Percentiles rank a stretch among this genome's conserved stretches.
Evolutionary conservation across 495 filamentous ascomycete genomes (phyloP).

Genomic region (Haplographium delicatum): DNA sequence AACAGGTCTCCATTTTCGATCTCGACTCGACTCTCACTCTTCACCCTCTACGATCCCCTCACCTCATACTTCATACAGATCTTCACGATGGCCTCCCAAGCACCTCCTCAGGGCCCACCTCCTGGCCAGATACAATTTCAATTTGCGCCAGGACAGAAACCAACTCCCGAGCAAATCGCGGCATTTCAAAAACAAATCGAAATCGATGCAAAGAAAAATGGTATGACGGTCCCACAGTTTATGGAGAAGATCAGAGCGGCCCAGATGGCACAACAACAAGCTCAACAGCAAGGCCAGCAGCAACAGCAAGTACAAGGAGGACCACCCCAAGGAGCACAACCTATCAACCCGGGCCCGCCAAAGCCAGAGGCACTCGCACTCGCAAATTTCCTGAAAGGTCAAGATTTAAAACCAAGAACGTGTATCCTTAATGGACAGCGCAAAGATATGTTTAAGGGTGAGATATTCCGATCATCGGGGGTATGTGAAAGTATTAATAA

Average conservation of each 20-base stretch:
- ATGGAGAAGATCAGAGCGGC: conserved; percentile 58
- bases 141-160: conserved; percentile 49
- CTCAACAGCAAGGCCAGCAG: conserved; percentile 58
- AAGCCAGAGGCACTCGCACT: conserved; percentile 85
- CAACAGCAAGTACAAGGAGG: conserved; percentile 40
- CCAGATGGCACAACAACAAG: conserved; percentile 32
- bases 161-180: conserved; percentile 79
- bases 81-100: conserved; percentile 19
- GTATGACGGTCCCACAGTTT: conserved; percentile 71
- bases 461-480: background rate
- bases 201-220: conserved; percentile 65
- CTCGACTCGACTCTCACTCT: background rate
- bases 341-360: conserved; percentile 66
- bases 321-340: conserved; percentile 38
- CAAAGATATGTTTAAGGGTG: conserved; percentile 97
- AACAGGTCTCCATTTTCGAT: background rate
- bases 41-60: background rate
- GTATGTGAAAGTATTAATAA: background rate
- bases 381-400: conserved; percentile 79
- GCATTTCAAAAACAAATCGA: conserved; percentile 81
- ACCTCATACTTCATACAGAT: background rate
- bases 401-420: conserved; percentile 85
- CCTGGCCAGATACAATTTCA: conserved; percentile 9
- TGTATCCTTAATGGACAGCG: conserved; percentile 93
- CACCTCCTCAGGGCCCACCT: conserved; percentile 8